Evolutionary conservation across 2,329 filamentous ascomycete genomes (phyloP), one percentile per base, ranked within the genome.

Genomic region (Penicillium sp.): DNA sequence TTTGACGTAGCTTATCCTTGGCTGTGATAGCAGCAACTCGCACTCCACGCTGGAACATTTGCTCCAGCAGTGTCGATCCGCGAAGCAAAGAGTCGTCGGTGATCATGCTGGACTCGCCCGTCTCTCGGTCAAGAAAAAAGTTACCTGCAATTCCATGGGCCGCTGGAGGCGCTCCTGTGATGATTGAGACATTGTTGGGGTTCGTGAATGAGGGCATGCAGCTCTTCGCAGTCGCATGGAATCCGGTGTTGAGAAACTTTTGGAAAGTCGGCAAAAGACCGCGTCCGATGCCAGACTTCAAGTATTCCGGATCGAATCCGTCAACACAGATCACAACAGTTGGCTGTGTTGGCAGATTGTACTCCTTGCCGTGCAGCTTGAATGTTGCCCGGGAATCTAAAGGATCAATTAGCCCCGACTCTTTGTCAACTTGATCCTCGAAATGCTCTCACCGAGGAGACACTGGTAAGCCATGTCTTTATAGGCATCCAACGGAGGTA

Each of bases 171-270:
- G 51, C 54, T 3, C 66, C 65, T 1, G 66, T 68, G 47, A 70
- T 66, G 42, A 69, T 69, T 35, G 61, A 67, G 2, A 67, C 52
- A 39, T 70, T 69, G 52, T 69, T 69, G 5, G 66, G 62, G 40
- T 69, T 69, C 10, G 66, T 69, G 35, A 69, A 60, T 1, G 66
- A 65, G 1, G 67, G 66, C 65, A 70, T 69, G 23, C 57, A 54
- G 28, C 56, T 56, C 14, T 62, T 53, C 3, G 65, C 66, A 1
- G 61, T 64, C 2, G 47, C 46, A 35, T 66, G 60, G 47, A 70
- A 69, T 4, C 66, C 66, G 4, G 45, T 35, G n/a, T 60, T 32
- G 6, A 59, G 42, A 35, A 65, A 61, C 5, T 37, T 40, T 18
- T 44, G 42, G 35, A 64, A 36, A 23, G 52, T 63, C 11, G 64